A percentile compares a stretch with the other conserved stretches of the same genome.
phyloP scores from a whole-genome alignment of 441 rosid species.

The Populus hybrid region DNA sequence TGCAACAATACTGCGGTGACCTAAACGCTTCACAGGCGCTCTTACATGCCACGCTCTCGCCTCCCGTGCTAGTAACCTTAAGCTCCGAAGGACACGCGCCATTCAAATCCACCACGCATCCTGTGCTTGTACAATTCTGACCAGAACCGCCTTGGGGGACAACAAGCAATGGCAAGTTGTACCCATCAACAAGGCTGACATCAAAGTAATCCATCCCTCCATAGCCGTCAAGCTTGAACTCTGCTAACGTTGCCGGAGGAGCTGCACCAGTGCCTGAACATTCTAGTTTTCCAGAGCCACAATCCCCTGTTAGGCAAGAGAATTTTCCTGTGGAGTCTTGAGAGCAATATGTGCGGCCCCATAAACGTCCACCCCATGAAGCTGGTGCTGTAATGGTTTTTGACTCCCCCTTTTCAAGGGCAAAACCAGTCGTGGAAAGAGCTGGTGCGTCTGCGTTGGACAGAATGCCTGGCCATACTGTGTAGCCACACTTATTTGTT shows the following conservation, averaged over 20 bases:
- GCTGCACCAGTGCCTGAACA: conserved; percentile 71
- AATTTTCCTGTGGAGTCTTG: conserved; percentile 58
- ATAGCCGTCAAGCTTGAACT: conserved; percentile 68
- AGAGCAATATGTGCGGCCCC: conserved; percentile 83
- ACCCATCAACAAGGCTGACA: conserved; percentile 90
- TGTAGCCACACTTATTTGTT: too few relatives aligned
- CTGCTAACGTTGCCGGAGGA: conserved; percentile 80
- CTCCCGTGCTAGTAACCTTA: conserved; percentile 10
- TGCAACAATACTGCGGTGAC: conserved; percentile 80
- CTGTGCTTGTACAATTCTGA: too few relatives aligned
- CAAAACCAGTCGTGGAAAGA: conserved; percentile 66
- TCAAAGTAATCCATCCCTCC: conserved; percentile 71
- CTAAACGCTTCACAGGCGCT: conserved; percentile 80
- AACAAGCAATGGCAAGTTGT: conserved; percentile 71
- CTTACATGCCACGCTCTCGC: conserved; percentile 63
- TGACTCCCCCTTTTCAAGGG: conserved; percentile 51
- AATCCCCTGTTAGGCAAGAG: conserved; percentile 73
- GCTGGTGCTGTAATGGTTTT: conserved; percentile 47
- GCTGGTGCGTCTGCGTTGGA: conserved; percentile 46
- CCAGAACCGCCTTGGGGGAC: conserved; percentile 30
- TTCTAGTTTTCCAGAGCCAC: conserved; percentile 62
- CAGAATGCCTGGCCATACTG: too few relatives aligned
- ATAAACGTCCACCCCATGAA: conserved; percentile 88
- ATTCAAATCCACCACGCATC: too few relatives aligned
- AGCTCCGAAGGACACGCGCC: too few relatives aligned